Evolutionary conservation across 805 yeast species (phyloP).

Genomic region (Zygosaccharomyces pseudorouxii): DNA sequence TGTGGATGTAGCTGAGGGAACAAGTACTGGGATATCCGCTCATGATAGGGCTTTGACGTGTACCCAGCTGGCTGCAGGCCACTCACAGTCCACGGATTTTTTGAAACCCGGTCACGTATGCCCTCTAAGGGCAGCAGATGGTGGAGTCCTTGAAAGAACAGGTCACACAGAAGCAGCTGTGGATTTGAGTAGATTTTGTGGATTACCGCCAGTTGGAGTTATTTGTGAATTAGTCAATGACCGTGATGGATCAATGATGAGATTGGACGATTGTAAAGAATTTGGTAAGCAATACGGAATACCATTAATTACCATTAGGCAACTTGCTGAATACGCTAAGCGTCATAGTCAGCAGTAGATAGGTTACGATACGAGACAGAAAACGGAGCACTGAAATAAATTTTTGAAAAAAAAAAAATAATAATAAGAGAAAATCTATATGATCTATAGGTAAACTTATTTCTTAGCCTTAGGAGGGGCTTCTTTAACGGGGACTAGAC

Average conservation of each 20-base stretch:
- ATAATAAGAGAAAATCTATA: neutral
- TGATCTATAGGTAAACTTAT: conserved; percentile 2
- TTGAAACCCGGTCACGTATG: conserved; percentile 91
- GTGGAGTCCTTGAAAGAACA: conserved; percentile 71
- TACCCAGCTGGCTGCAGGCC: conserved; percentile 53
- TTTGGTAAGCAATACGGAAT: conserved; percentile 61
- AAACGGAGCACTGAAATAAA: neutral
- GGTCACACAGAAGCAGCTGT: conserved; percentile 99
- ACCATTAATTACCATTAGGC: conserved; percentile 75
- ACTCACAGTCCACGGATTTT: conserved; percentile 57
- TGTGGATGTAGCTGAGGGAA: conserved; percentile 78
- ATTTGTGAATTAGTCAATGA: conserved; percentile 93
- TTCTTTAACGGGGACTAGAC: conserved; percentile 66
- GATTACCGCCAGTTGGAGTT: conserved; percentile 79
- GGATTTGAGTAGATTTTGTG: conserved; percentile 73
- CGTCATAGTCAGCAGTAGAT: neutral
- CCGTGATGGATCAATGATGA: conserved; percentile 92
- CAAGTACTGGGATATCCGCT: conserved; percentile 96
- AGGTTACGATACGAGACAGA: neutral
- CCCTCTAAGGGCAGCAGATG: conserved; percentile 87
- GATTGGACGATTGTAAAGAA: conserved; percentile 75
- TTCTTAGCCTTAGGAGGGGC: conserved; percentile 37
- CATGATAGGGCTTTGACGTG: conserved; percentile 88
- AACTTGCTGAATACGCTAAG: conserved; percentile 22
- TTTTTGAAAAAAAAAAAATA: neutral